Conservation (phyloP, 345 rosid genomes). For the Leavenworthia alabamica region DNA sequence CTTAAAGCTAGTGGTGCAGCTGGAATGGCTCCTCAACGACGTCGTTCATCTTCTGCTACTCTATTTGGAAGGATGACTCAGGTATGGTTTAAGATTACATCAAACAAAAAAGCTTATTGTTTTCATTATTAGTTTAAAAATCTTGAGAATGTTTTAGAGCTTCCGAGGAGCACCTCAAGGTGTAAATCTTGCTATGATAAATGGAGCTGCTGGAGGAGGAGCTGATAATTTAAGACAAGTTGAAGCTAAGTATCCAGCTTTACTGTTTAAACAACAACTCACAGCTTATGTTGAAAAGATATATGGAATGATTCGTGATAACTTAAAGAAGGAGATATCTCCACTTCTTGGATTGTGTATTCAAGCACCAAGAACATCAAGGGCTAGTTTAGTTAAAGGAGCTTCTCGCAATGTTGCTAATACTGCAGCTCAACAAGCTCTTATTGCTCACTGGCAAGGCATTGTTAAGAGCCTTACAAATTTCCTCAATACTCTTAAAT, state of each 20-base stretch:
- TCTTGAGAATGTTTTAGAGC: slow-evolving; percentile 42
- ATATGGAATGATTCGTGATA: slow-evolving; percentile 94
- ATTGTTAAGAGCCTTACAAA: slow-evolving; percentile 89
- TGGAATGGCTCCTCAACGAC: slow-evolving; percentile 95
- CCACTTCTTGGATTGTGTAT: slow-evolving; percentile 95
- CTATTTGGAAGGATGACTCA: slow-evolving; percentile 94
- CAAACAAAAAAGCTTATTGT: neutral
- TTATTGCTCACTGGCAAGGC: slow-evolving; percentile 97
- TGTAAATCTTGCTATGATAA: slow-evolving; percentile 63
- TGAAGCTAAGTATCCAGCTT: slow-evolving; percentile 95
- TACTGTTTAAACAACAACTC: slow-evolving; percentile 94
- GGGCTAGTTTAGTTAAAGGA: slow-evolving; percentile 96
- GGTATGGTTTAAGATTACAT: slow-evolving; percentile 31
- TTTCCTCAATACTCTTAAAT: slow-evolving; percentile 68
- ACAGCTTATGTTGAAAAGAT: slow-evolving; percentile 96
- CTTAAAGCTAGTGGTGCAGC: slow-evolving; percentile 94
- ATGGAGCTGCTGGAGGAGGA: slow-evolving; percentile 54
- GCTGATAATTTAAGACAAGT: slow-evolving; percentile 70
- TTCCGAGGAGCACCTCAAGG: slow-evolving; percentile 94
- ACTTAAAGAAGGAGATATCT: slow-evolving; percentile 91
- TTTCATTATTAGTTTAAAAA: neutral
- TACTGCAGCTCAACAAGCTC: slow-evolving; percentile 74
- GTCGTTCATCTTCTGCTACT: slow-evolving; percentile 89
- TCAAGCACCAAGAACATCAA: slow-evolving; percentile 99
- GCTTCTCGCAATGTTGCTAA: slow-evolving; percentile 70